phyloP scores from a whole-genome alignment of 257 asterid genomes.

The Ehretia macrophylla region DNA sequence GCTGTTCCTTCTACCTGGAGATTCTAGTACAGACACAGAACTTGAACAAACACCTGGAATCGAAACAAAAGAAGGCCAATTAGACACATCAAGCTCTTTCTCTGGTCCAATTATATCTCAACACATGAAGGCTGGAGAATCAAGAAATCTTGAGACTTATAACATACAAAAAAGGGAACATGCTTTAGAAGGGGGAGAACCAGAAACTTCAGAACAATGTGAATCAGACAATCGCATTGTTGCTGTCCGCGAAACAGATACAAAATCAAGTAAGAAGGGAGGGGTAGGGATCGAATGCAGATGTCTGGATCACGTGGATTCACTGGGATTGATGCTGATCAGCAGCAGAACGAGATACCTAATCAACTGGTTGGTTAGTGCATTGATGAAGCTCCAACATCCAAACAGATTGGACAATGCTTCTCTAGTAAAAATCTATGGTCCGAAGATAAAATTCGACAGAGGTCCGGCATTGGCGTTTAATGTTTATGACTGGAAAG shows the following conservation, averaged over 20 bases:
- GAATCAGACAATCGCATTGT: slow-evolving; percentile 19
- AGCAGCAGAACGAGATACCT: slow-evolving; percentile 70
- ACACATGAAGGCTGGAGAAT: background rate
- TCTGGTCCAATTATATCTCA: slow-evolving; percentile 4
- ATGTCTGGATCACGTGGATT: slow-evolving; percentile 80
- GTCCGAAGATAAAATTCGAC: slow-evolving; percentile 78
- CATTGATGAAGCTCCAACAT: slow-evolving; percentile 75
- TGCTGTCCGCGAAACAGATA: background rate
- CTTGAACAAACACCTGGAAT: slow-evolving; percentile 26
- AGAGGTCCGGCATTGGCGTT: slow-evolving; percentile 90
- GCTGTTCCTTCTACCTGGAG: slow-evolving; percentile 28
- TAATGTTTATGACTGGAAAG: slow-evolving; percentile 82
- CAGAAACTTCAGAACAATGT: slow-evolving; percentile 2
- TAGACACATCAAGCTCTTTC: slow-evolving; percentile 5
- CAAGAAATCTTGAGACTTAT: slow-evolving; percentile 9
- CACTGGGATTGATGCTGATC: slow-evolving; percentile 56
- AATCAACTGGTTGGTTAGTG: slow-evolving; percentile 77
- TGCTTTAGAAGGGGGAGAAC: slow-evolving; percentile 3
- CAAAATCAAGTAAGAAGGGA: slow-evolving; percentile 3
- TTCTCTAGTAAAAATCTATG: slow-evolving; percentile 72
- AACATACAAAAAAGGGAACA: too few species aligned
- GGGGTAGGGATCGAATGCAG: slow-evolving; percentile 36
- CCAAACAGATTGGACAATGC: slow-evolving; percentile 64
- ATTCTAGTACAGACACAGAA: slow-evolving; percentile 59
- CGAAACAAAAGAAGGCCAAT: slow-evolving; percentile 15